These are phyloP conservation scores for Cercospora sojina DNA, from an alignment of 2,329 filamentous ascomycete species.

Conservation along the genomic window DNA sequence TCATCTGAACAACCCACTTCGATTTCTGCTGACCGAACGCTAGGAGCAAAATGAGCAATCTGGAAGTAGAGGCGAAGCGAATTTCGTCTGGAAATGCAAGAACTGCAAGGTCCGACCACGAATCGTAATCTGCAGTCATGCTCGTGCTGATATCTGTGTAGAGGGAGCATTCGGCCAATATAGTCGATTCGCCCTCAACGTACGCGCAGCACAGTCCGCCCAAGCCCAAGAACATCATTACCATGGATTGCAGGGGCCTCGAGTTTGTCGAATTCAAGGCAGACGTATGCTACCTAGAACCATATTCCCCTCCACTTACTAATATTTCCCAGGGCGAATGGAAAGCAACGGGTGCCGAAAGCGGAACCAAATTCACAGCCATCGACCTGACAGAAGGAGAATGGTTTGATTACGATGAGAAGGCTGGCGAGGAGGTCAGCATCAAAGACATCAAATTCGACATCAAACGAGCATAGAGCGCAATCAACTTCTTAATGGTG, in stretches of 20 bases:
- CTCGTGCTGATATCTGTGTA: conserved; percentile 38
- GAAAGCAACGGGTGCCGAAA: conserved; percentile 78
- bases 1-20: background rate
- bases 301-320: background rate
- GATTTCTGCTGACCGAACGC: background rate
- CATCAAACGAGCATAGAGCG: conserved; percentile 60
- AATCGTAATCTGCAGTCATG: background rate
- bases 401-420: conserved; percentile 98
- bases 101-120: conserved; percentile 75
- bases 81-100: conserved; percentile 99
- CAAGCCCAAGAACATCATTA: conserved; percentile 75
- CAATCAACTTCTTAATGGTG: conserved; percentile 42
- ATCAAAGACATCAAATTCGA: conserved; percentile 89
- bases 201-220: conserved; percentile 72
- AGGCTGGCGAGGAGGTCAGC: conserved; percentile 85
- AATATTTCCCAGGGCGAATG: conserved; percentile 69
- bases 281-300: conserved; percentile 58
- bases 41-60: conserved; percentile 89
- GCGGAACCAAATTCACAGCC: conserved; percentile 73
- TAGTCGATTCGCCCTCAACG: conserved; percentile 68
- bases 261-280: conserved; percentile 90
- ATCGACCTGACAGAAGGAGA: conserved; percentile 87
- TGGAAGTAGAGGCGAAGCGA: conserved; percentile 90
- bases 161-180: conserved; percentile 82
- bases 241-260: conserved; percentile 89